A percentile compares a stretch with the other conserved stretches of the same genome.
phyloP scores from a whole-genome alignment of 495 filamentous ascomycete species.

The Jackrogersella minutella region DNA sequence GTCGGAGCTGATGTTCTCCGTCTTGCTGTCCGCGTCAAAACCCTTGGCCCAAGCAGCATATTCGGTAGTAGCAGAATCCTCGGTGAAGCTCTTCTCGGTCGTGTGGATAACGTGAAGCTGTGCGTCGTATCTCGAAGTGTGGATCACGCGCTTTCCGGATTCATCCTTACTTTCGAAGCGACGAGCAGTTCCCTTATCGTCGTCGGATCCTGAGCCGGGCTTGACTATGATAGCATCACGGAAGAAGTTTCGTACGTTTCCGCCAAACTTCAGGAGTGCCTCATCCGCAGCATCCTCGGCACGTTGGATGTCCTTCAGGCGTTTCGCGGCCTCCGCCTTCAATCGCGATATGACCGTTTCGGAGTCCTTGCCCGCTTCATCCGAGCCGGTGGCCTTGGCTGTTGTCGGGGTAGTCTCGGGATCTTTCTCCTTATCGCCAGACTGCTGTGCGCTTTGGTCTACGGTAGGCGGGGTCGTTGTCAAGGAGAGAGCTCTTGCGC shows the following conservation, averaged over 20 bases:
- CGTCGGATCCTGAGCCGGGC: slow-evolving; percentile 53
- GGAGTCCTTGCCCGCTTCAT: slow-evolving; percentile 67
- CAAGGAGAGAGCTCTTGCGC: slow-evolving; percentile 77
- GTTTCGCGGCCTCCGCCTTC: slow-evolving; percentile 79
- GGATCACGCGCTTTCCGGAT: slow-evolving; percentile 87
- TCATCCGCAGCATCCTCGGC: slow-evolving; percentile 98
- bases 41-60: slow-evolving; percentile 76
- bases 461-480: slow-evolving; percentile 49
- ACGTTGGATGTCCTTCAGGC: slow-evolving; percentile 88
- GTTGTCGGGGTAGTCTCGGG: slow-evolving; percentile 53
- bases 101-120: slow-evolving; percentile 96
- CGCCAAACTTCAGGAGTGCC: slow-evolving; percentile 90
- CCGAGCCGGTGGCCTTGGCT: slow-evolving; percentile 51
- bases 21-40: slow-evolving; percentile 86
- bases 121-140: slow-evolving; percentile 92
- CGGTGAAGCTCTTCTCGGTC: slow-evolving; percentile 80
- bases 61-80: slow-evolving; percentile 77
- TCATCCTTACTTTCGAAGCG: slow-evolving; percentile 93
- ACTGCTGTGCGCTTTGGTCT: slow-evolving; percentile 17
- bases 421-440: slow-evolving; percentile 47
- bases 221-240: slow-evolving; percentile 90
- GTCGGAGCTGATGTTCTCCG: slow-evolving; percentile 82
- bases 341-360: slow-evolving; percentile 86
- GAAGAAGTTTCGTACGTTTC: slow-evolving; percentile 89
- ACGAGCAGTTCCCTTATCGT: slow-evolving; percentile 58